Base-by-base conservation (phyloP, 257 asterid genomes). In the Leonotis leonurus region DNA sequence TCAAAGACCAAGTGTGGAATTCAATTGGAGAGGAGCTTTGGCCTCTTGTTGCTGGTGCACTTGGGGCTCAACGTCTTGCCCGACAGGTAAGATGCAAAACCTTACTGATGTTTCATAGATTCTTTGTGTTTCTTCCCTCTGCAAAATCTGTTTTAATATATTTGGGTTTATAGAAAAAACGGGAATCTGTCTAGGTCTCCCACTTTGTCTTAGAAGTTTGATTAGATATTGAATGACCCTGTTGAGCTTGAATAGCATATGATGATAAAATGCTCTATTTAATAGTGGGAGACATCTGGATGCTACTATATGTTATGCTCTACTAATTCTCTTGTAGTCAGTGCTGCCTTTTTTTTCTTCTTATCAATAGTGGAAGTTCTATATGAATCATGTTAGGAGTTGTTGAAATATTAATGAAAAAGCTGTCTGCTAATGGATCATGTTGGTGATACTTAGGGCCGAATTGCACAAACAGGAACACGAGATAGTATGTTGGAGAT, bases 401-500 rank as follows among this genome's bases (percentile, higher is more conserved):
- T 65, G 49, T 71, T 11, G 27, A 52, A 18, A 65, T 16, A 63
- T 56, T 27, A 56, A 56, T 53, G 12, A 16, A 52, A 60, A 54
- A 26, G 7, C 33, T 30, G 30, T 56, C 5, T 50, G 55, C 67
- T 80, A 40, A 78, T 69, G 17, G 70, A 52, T 25, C 54, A n/a
- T 66, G 64, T 30, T 75, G 67, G 61, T 71, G 53, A 35, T 65
- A 41, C 70, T 20, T 64, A 89, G 99, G 97, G 94, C 6, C 80
- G 79, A 74, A 73, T 93, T 73, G 90, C 94, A 6, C 77, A 72
- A 69, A 85, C 80, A 37, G 97, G 94, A 63, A 89, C 96, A 35
- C 84, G 99, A 80, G 97, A 87, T 75, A 89, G 99, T 76, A 85
- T 73, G 65, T 74, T 93, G 78, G 94, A 93, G 90, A 89, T 89